Evolutionary conservation across 2,329 filamentous ascomycete genomes (phyloP).

Genomic region (Phyllosticta paracitricarpa): DNA sequence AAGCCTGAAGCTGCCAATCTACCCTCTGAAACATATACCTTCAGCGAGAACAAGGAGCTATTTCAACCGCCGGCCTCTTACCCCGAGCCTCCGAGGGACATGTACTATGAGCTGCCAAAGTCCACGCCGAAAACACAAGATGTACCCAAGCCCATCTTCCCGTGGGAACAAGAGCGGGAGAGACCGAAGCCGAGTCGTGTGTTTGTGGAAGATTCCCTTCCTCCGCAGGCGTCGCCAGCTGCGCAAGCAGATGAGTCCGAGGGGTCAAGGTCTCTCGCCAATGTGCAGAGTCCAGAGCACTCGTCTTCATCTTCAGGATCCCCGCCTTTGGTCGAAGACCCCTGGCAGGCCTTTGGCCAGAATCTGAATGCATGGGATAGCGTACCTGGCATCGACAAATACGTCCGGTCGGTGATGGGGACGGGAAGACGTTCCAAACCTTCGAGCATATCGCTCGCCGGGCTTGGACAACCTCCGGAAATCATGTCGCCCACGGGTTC

Average conservation of each 20-base stretch:
- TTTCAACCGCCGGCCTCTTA: slow-evolving; percentile 71
- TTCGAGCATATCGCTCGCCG: slow-evolving; percentile 24
- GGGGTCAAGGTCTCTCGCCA: not conserved
- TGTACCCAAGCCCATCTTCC: slow-evolving; percentile 65
- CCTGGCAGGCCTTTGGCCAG: slow-evolving; percentile 65
- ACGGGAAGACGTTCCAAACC: slow-evolving; percentile 47
- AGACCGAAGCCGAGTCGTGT: slow-evolving; percentile 54
- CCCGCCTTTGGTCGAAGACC: slow-evolving; percentile 36
- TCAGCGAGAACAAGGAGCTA: slow-evolving; percentile 64
- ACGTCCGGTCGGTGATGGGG: slow-evolving; percentile 60
- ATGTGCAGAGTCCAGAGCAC: not conserved
- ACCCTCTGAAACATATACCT: slow-evolving; percentile 66
- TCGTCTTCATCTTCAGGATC: slow-evolving; percentile 15
- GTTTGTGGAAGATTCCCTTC: slow-evolving; percentile 49
- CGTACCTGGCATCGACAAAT: slow-evolving; percentile 75
- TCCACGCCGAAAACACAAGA: slow-evolving; percentile 46
- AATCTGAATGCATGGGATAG: slow-evolving; percentile 84
- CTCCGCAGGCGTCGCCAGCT: slow-evolving; percentile 17
- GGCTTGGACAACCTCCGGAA: slow-evolving; percentile 18
- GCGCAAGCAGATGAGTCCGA: slow-evolving; percentile 6
- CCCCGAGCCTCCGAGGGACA: slow-evolving; percentile 72
- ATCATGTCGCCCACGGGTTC: slow-evolving; percentile 23
- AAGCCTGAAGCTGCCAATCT: slow-evolving; percentile 81
- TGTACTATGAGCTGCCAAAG: slow-evolving; percentile 77
- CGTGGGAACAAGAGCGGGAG: slow-evolving; percentile 68